Evolutionary conservation across 805 yeast species (phyloP).

Genomic region (Sugiyamaella valdiviana): DNA sequence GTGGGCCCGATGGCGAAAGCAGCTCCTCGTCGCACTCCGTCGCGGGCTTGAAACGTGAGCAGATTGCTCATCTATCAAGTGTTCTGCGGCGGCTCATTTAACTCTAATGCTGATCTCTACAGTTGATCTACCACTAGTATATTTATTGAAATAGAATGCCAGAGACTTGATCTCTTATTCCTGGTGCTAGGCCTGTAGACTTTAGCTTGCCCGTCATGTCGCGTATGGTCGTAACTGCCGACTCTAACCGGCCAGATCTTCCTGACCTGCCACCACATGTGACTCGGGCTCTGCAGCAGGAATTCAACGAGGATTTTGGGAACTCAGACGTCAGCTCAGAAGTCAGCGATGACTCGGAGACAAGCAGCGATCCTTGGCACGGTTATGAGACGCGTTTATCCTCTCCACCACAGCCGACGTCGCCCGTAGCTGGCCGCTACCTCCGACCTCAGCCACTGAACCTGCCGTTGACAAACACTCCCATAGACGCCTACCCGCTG

Average conservation of each 20-base stretch:
- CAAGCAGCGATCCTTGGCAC: neutral
- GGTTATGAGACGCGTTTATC: neutral
- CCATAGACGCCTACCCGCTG: neutral
- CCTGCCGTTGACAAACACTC: neutral
- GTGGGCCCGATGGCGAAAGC: neutral
- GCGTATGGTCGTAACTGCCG: neutral
- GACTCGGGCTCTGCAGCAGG: neutral
- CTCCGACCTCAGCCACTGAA: neutral
- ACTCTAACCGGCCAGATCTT: neutral
- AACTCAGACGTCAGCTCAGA: neutral
- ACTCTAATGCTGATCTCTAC: neutral
- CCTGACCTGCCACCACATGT: neutral
- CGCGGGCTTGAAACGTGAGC: neutral
- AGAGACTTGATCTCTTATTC: neutral
- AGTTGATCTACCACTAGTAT: neutral
- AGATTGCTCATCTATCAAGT: too few species aligned
- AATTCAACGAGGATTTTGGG: neutral
- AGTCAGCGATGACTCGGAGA: neutral
- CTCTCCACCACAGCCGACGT: neutral
- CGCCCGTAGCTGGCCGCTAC: neutral
- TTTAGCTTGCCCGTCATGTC: neutral
- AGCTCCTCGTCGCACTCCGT: too few species aligned
- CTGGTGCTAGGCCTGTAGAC: neutral
- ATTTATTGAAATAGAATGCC: neutral
- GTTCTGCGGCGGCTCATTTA: neutral